Evolutionary conservation across 2,329 filamentous ascomycete genomes (phyloP), one percentile per base, ranked within the genome.

Genomic region (Hypomyces perniciosus): DNA sequence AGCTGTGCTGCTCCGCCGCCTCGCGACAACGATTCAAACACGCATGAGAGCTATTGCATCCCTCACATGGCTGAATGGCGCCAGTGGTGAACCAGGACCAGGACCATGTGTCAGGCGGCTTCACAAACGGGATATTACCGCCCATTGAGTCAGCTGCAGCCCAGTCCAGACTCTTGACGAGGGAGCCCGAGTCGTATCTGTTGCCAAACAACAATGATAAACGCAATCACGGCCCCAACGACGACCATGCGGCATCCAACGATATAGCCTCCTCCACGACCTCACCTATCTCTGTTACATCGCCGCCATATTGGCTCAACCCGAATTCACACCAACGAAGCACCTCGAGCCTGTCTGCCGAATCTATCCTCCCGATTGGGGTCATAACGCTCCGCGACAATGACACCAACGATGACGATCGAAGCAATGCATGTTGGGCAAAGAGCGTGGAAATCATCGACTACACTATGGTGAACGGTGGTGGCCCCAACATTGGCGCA

Each of bases 401-500:
- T 64, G 80, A 83, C 57, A 73, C 72, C 33, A 74, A 71, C 53
- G 74, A 75, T 45, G 69, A 76, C 54, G 74, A 75, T 46, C 68
- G 74, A 53, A 80, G 79, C 62, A 74, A 71, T 54, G 80, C 79
- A 9, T 85, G 81, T 66, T 85, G 82, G 82, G 82, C 82, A 30
- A 78, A 74, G 67, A 82, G 79, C 62, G 82, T 84, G 48, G 73
- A 79, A 57, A 74, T 85, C 39, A 71, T 75, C 35, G 78, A 81
- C 61, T 70, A 79, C 62, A 77, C 78, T 8, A 59, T 81, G 20
- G 75, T 85, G 42, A 79, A 81, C 53, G 75, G 78, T 46, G 76
- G 77, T 55, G 66, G 75, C 34, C 79, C 75, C 10, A 80, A 75
- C 57, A 76, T 83, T 29, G 92, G 92, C n/a, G 88, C 91, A 2